A percentile compares a stretch with the other conserved stretches of the same genome.
Evolutionary conservation across 148 eudicot species (phyloP).

Genomic region (Cornus suecica): DNA sequence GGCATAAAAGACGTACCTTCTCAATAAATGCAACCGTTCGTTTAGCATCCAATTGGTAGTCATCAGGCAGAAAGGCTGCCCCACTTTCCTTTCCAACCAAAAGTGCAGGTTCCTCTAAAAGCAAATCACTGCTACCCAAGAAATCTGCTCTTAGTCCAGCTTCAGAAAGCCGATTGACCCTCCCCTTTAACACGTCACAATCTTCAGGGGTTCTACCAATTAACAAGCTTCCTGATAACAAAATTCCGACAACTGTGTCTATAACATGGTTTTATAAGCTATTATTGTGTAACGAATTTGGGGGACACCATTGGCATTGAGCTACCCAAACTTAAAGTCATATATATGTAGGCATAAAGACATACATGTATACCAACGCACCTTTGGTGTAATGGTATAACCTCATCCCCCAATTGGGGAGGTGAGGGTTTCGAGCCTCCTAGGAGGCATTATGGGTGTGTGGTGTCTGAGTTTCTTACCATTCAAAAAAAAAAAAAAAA

Average conservation of each 20-base stretch:
- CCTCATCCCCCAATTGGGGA: too few relatives aligned
- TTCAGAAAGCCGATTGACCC: slow-evolving; percentile 47
- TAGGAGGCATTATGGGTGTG: too few relatives aligned
- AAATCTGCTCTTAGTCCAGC: slow-evolving; percentile 72
- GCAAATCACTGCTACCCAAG: slow-evolving; percentile 51
- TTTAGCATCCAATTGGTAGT: slow-evolving; percentile 70
- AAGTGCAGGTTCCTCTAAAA: slow-evolving; percentile 67
- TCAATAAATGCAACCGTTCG: slow-evolving; percentile 67
- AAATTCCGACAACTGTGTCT: slow-evolving; percentile 8
- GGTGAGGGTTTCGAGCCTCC: too few relatives aligned
- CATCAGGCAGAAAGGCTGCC: slow-evolving; percentile 82
- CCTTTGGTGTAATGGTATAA: too few relatives aligned
- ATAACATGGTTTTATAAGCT: background rate
- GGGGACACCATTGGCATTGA: too few relatives aligned
- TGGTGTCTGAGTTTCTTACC: too few relatives aligned
- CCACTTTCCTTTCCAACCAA: slow-evolving; percentile 50
- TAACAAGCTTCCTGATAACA: slow-evolving; percentile 74
- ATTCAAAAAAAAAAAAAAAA: too few relatives aligned
- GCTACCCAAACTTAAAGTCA: too few relatives aligned
- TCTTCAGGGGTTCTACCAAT: slow-evolving; percentile 65
- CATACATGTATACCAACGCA: too few relatives aligned
- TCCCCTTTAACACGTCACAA: slow-evolving; percentile 39
- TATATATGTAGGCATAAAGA: background rate
- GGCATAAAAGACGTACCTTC: slow-evolving; percentile 42
- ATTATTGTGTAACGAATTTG: too few relatives aligned